Percentiles rank a stretch among this genome's conserved stretches.
phyloP scores from a whole-genome alignment of 352 stramenopile genomes.

The Globisporangium barbulae region DNA sequence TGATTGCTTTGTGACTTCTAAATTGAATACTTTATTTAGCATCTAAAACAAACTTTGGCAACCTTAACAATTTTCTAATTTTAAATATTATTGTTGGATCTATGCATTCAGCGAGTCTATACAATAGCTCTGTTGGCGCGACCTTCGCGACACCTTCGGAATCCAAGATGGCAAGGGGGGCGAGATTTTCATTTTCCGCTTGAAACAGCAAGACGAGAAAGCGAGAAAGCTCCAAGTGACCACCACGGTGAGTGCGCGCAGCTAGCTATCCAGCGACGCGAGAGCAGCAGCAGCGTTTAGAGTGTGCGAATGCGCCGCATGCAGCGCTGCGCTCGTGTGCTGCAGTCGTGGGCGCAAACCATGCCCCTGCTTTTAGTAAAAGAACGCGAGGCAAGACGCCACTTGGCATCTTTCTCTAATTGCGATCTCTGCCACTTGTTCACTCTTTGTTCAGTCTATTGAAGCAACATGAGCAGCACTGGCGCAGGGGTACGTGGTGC shows the following conservation, averaged over 20 bases:
- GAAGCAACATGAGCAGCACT: slow-evolving; percentile 73
- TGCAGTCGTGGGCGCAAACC: not conserved
- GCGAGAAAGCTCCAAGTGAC: not conserved
- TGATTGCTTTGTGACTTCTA: too few species aligned
- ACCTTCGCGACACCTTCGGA: slow-evolving; percentile 2
- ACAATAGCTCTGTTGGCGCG: not conserved
- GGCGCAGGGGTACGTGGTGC: slow-evolving; percentile 52
- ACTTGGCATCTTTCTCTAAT: not conserved
- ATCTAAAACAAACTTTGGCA: too few species aligned
- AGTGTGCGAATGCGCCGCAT: not conserved
- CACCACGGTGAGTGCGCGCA: not conserved
- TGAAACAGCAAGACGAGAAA: not conserved
- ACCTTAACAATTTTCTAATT: too few species aligned
- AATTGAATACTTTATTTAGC: too few species aligned
- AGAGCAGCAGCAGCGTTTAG: not conserved
- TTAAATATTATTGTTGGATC: too few species aligned
- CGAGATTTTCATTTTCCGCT: not conserved
- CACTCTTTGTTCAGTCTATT: not conserved
- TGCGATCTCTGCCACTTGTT: not conserved
- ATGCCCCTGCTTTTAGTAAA: not conserved
- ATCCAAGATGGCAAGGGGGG: not conserved
- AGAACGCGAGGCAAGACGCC: not conserved
- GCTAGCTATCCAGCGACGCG: not conserved
- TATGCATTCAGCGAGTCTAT: not conserved
- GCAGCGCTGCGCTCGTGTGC: too few species aligned